Evolutionary conservation across 2,329 filamentous ascomycete genomes (phyloP).

Genomic region (Colletotrichum tropicale): DNA sequence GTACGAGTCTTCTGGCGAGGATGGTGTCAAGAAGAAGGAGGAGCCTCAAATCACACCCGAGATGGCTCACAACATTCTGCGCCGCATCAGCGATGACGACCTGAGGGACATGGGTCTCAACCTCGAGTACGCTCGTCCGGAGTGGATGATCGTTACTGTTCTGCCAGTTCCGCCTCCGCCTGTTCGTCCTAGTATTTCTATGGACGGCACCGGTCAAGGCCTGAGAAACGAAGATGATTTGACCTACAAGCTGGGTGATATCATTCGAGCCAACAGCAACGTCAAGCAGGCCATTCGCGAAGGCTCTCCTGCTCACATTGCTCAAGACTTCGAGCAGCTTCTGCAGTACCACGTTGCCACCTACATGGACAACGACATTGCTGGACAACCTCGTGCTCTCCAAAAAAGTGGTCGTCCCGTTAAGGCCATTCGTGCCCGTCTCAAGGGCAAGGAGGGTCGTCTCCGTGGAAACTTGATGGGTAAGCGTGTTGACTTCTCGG

Average conservation of each 20-base stretch:
- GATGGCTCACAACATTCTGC: slow-evolving; percentile 85
- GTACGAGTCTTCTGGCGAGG: slow-evolving; percentile 79
- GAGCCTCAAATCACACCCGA: slow-evolving; percentile 84
- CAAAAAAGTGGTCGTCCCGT: slow-evolving; percentile 97
- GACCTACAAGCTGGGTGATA: slow-evolving; percentile 98
- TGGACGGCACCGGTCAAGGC: slow-evolving; percentile 91
- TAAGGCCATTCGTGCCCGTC: slow-evolving; percentile 92
- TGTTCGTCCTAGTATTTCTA: slow-evolving; percentile 94
- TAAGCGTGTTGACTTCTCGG: slow-evolving; percentile 98
- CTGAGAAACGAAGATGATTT: slow-evolving; percentile 97
- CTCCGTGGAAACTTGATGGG: slow-evolving; percentile 99
- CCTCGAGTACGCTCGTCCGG: slow-evolving; percentile 91
- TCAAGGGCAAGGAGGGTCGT: slow-evolving; percentile 99
- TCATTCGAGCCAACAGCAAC: slow-evolving; percentile 96
- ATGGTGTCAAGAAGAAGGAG: slow-evolving; percentile 73
- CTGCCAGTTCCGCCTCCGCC: slow-evolving; percentile 94
- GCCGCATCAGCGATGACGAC: slow-evolving; percentile 81
- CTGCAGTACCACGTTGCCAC: slow-evolving; percentile 98
- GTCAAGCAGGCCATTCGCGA: slow-evolving; percentile 90
- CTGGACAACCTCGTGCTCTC: slow-evolving; percentile 89
- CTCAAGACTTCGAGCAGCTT: slow-evolving; percentile 87
- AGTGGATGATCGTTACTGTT: slow-evolving; percentile 98
- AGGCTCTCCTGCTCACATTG: slow-evolving; percentile 89
- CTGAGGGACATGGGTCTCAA: slow-evolving; percentile 89
- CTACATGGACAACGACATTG: slow-evolving; percentile 99